A percentile compares a stretch with the other conserved stretches of the same genome.
Evolutionary conservation across 2,329 filamentous ascomycete genomes (phyloP).

Genomic region (Pseudofabraea citricarpa): DNA sequence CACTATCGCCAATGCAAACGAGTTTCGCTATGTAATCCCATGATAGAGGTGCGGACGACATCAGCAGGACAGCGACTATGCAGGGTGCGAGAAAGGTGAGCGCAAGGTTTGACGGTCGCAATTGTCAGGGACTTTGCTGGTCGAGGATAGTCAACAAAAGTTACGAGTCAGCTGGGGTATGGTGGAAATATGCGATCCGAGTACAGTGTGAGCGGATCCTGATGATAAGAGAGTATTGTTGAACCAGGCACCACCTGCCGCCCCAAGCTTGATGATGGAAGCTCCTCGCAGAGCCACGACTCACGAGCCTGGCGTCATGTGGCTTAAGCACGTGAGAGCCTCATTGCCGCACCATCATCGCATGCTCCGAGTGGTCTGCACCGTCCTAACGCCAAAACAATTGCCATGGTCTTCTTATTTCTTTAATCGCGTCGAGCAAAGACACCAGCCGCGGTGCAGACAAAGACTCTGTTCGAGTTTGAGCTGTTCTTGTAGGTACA

Average conservation of each 20-base stretch:
- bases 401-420: too few relatives aligned
- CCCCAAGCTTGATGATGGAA: background rate
- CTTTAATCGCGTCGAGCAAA: too few relatives aligned
- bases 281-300: background rate
- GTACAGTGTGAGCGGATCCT: background rate
- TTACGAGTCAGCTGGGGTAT: background rate
- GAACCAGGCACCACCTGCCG: background rate
- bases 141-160: background rate
- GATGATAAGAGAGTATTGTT: background rate
- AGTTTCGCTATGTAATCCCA: slow-evolving; percentile 99
- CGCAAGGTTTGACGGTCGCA: background rate
- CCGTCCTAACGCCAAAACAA: too few relatives aligned
- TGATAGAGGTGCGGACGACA: slow-evolving; percentile 52
- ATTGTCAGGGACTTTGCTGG: background rate
- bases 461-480: too few relatives aligned
- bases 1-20: slow-evolving; percentile 94
- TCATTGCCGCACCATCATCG: background rate
- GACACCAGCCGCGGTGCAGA: too few relatives aligned
- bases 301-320: background rate
- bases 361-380: too few relatives aligned
- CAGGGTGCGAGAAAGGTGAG: background rate
- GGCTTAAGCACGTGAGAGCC: background rate
- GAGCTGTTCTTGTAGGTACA: too few relatives aligned
- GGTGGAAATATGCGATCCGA: background rate
- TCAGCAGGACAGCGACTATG: slow-evolving; percentile 24